A percentile compares a stretch with the other conserved stretches of the same genome.
These are phyloP conservation scores for Prototheca stagnorum DNA, from an alignment of 163 green algal genomes.

Conservation along the genomic window DNA sequence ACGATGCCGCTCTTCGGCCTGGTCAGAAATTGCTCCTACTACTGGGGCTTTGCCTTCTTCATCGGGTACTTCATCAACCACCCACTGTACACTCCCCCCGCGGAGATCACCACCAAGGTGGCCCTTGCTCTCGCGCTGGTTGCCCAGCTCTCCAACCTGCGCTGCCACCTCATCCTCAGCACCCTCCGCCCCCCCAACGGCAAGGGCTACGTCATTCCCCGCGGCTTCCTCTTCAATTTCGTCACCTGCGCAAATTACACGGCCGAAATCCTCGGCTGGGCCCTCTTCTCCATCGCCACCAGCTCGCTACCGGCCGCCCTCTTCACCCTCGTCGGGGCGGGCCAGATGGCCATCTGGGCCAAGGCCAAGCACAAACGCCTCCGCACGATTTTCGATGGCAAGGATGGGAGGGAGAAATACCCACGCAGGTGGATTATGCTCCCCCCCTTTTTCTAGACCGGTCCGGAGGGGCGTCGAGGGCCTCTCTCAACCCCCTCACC, in stretches of 20 bases:
- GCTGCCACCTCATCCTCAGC: conserved; percentile 73
- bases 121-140: conserved; percentile 33
- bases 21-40: conserved; percentile 94
- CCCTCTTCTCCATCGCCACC: conserved; percentile 62
- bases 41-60: conserved; percentile 86
- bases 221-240: conserved; percentile 71
- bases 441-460: conserved; percentile 62
- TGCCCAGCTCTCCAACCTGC: conserved; percentile 44
- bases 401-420: conserved; percentile 76
- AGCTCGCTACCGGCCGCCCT: conserved; percentile 56
- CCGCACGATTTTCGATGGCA: conserved; percentile 78
- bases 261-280: conserved; percentile 77
- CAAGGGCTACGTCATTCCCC: conserved; percentile 85
- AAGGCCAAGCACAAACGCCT: conserved; percentile 80
- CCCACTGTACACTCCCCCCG: conserved; percentile 76
- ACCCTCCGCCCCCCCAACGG: conserved; percentile 56
- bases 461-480: not conserved
- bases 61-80: conserved; percentile 97
- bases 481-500: not conserved
- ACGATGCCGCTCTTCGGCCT: conserved; percentile 97
- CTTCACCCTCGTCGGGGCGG: conserved; percentile 66
- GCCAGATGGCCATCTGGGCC: conserved; percentile 90
- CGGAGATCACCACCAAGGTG: conserved; percentile 23
- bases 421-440: conserved; percentile 80
- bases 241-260: conserved; percentile 98